Percentiles rank a stretch among this genome's conserved stretches.
Evolutionary conservation across 163 green algal genomes (phyloP).

Genomic region (Chlamydomonas reinhardtii): DNA sequence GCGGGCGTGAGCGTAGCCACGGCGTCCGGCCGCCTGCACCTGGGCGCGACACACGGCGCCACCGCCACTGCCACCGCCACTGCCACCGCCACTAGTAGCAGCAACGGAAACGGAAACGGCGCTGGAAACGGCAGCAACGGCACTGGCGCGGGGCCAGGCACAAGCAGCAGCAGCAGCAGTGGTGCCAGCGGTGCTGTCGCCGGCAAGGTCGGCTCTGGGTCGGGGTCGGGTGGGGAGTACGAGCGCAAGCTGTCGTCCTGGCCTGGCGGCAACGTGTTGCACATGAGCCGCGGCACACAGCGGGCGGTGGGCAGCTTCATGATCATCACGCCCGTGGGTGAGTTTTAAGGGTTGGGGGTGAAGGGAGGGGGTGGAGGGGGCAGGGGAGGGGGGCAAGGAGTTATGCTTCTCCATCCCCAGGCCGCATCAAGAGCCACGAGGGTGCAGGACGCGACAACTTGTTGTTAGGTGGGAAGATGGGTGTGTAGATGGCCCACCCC

Average conservation of each 20-base stretch:
- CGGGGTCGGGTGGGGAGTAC: neutral
- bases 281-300: slow-evolving; percentile 67
- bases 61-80: neutral
- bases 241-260: neutral
- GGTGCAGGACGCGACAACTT: no score
- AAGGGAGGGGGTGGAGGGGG: neutral
- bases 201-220: no score
- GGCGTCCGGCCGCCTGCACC: neutral
- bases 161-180: neutral
- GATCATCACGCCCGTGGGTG: slow-evolving; percentile 73
- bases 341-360: neutral
- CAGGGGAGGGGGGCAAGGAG: no score
- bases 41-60: neutral
- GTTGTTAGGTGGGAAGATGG: no score
- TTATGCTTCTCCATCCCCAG: no score
- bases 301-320: slow-evolving; percentile 76
- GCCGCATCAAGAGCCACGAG: no score
- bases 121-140: neutral
- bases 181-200: neutral
- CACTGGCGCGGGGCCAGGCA: neutral
- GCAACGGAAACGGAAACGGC: neutral
- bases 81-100: neutral
- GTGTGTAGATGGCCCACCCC: no score
- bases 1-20: neutral
- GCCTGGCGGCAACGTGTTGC: slow-evolving; percentile 48